Evolutionary conservation across 768 basidiomycete species (phyloP), one percentile per base, ranked within the genome.

Genomic region (Rhodotorula sphaerocarpa): DNA sequence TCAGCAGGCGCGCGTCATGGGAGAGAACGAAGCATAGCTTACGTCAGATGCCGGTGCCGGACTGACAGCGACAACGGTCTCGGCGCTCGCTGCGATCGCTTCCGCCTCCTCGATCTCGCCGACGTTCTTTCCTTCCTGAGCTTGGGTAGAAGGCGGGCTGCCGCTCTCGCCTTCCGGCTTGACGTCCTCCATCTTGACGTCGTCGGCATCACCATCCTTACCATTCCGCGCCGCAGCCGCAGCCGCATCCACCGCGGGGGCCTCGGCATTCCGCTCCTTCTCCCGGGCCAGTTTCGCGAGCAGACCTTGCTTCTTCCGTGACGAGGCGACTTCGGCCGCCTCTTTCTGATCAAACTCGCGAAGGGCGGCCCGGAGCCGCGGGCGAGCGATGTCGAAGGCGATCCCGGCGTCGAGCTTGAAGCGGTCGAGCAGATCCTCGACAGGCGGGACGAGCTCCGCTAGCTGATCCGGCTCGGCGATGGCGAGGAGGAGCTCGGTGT

Each of bases 381-480:
- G 91, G 21, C 95, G 83, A 43, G 89, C 81, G 60, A 97, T 86
- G 73, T 92, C 90, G 88, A 97, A 95, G 56, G 90, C 89, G 59
- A 95, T 85, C 18, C 87, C 82, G 42, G 87, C 83, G 61, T 84
- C 83, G 48, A 99, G 83, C 11, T 86, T 87, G 75, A 86, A 97
- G 43, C 80, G 79, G 55, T 81, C 79, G 55, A 84, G 84, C 14
- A 97, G 80, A 33, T 88, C 86, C 3, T 77, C 76, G 15, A 95
- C 77, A 23, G 87, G 77, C 7, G 93, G 92, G 10, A 92, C 76
- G 28, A 89, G 78, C 70, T 81, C 83, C 46, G 80, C 80, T 71
- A 91, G 92, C 57, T 88, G 86, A 59, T 84, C 80, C 0, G 85
- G 76, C 21, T 82, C 72, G 77, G 16, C 86, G 83, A 25, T 86